Conservation (phyloP, 192 early-diverging fungal species). For the Mortierella hygrophila region DNA sequence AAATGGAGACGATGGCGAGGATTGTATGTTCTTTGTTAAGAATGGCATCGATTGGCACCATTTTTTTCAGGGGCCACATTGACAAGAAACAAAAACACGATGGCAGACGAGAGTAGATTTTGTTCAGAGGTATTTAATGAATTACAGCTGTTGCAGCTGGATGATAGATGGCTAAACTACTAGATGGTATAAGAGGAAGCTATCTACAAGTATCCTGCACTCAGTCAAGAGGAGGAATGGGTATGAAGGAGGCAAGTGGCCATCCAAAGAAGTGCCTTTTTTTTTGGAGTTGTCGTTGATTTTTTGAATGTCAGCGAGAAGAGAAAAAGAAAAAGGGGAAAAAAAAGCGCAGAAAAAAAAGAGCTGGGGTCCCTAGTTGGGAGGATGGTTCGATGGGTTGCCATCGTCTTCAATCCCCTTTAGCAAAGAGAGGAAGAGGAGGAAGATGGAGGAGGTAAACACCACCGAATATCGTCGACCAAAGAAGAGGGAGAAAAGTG, state of each 20-base stretch:
- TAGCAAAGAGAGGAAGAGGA: no score
- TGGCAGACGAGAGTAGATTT: neutral
- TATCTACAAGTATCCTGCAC: slow-evolving; percentile 14
- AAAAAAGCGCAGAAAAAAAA: slow-evolving; percentile 15
- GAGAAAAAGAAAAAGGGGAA: neutral
- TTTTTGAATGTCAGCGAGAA: neutral
- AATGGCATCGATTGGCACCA: no score
- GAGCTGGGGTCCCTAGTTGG: neutral
- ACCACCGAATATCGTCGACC: neutral
- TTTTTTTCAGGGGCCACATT: neutral
- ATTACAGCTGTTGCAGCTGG: neutral
- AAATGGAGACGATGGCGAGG: no score
- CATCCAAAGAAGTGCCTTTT: neutral
- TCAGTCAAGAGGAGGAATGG: slow-evolving; percentile 7
- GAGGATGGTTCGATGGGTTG: neutral
- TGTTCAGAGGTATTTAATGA: neutral
- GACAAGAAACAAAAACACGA: neutral
- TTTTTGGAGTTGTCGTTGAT: neutral
- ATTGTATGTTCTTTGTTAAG: no score
- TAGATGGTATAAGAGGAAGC: neutral
- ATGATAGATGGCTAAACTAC: neutral
- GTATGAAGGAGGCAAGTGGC: neutral
- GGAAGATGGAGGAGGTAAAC: neutral
- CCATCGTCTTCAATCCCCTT: neutral
- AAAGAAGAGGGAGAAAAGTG: no score